A percentile compares a stretch with the other conserved stretches of the same genome.
phyloP scores from a whole-genome alignment of 805 yeast species.

The Metschnikowia henanensis region DNA sequence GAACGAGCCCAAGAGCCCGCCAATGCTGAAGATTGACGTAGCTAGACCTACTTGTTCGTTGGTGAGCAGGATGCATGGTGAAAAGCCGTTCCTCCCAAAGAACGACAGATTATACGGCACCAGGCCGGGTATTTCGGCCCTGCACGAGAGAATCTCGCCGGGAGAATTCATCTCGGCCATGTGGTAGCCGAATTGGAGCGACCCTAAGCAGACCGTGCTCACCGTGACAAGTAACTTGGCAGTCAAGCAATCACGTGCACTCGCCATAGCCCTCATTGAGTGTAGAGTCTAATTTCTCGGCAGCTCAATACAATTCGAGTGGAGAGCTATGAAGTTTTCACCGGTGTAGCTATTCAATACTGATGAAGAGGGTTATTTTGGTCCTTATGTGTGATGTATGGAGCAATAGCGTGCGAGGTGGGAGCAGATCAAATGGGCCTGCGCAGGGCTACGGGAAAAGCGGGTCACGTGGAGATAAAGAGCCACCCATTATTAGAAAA shows the following conservation, averaged over 20 bases:
- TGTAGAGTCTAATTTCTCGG: too few species aligned
- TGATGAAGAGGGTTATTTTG: too few species aligned
- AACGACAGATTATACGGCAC: conserved; percentile 36
- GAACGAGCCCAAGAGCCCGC: conserved; percentile 78
- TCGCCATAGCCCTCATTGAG: neutral
- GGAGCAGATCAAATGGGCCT: neutral
- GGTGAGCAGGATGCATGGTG: conserved; percentile 57
- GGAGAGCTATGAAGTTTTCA: too few species aligned
- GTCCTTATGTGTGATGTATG: neutral
- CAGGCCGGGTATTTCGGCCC: conserved; percentile 28
- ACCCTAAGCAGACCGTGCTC: conserved; percentile 67
- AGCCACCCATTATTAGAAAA: too few species aligned
- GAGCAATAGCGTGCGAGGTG: neutral
- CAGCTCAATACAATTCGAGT: too few species aligned
- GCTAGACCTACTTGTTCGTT: conserved; percentile 65
- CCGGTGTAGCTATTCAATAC: too few species aligned
- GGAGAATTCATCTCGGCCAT: conserved; percentile 96
- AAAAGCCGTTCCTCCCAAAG: conserved; percentile 40
- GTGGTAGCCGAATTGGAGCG: conserved; percentile 92
- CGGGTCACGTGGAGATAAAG: neutral
- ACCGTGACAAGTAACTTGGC: conserved; percentile 43
- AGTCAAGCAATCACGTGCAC: conserved; percentile 19
- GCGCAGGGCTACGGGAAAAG: neutral
- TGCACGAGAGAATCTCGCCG: conserved; percentile 65
- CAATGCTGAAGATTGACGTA: conserved; percentile 78